Percentiles rank a stretch among this genome's conserved stretches.
These are phyloP conservation scores for Aspergillus panamensis DNA, from an alignment of 495 filamentous ascomycete genomes.

Conservation along the genomic window DNA sequence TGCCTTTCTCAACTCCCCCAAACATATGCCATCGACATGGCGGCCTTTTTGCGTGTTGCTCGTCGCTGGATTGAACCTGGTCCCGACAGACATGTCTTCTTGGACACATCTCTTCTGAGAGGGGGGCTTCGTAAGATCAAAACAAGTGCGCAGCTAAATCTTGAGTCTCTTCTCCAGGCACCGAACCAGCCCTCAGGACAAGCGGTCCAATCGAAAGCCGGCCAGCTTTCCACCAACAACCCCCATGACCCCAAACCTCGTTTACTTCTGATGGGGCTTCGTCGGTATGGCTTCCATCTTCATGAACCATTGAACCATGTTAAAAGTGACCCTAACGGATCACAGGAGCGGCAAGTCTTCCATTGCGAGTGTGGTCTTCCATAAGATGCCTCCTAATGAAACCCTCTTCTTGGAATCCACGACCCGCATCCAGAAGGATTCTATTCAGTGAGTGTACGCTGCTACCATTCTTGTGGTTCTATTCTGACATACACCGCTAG, in stretches of 20 bases:
- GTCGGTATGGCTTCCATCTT: constrained; percentile 62
- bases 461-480: neutral
- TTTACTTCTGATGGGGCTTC: constrained; percentile 90
- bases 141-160: constrained; percentile 37
- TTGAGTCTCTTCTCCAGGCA: constrained; percentile 37
- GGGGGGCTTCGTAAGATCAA: constrained; percentile 22
- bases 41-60: neutral
- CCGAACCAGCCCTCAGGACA: constrained; percentile 28
- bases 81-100: constrained; percentile 17
- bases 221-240: constrained; percentile 31
- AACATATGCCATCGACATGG: constrained; percentile 3
- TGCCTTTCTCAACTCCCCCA: neutral
- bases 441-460: constrained; percentile 66
- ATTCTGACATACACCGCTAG: constrained; percentile 38
- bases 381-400: constrained; percentile 92
- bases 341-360: constrained; percentile 93
- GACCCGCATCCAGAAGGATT: constrained; percentile 85
- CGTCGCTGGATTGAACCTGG: constrained; percentile 13
- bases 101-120: constrained; percentile 18
- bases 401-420: constrained; percentile 94
- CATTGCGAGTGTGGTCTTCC: constrained; percentile 95
- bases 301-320: neutral
- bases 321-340: constrained; percentile 7
- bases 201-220: constrained; percentile 27
- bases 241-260: constrained; percentile 66